A percentile compares a stretch with the other conserved stretches of the same genome.
These are phyloP conservation scores for Yamadazyma spencermartinsiae DNA, from an alignment of 1,139 yeast species.

Conservation along the genomic window DNA sequence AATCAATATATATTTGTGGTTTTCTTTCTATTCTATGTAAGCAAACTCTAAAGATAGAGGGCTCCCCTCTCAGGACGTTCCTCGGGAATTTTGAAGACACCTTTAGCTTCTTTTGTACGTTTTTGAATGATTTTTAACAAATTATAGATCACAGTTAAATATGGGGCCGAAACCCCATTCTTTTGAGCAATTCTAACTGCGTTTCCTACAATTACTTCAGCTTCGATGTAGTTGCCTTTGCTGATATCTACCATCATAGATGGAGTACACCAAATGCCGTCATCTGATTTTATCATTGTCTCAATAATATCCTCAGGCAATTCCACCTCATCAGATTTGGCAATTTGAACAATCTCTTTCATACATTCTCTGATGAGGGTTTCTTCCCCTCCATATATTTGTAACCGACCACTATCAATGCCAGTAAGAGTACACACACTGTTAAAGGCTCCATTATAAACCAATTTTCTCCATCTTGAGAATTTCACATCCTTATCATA, in stretches of 20 bases:
- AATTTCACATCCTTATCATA: slow-evolving; percentile 21
- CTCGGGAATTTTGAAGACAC: neutral
- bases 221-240: slow-evolving; percentile 30
- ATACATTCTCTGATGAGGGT: slow-evolving; percentile 29
- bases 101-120: slow-evolving; percentile 2
- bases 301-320: slow-evolving; percentile 21
- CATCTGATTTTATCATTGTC: slow-evolving; percentile 15
- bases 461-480: slow-evolving; percentile 33
- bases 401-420: slow-evolving; percentile 25
- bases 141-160: slow-evolving; percentile 30
- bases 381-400: slow-evolving; percentile 16
- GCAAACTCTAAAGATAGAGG: neutral
- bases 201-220: slow-evolving; percentile 32
- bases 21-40: neutral
- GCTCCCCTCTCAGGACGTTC: slow-evolving; percentile 2
- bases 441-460: slow-evolving; percentile 38
- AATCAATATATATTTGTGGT: neutral
- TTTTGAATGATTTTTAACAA: slow-evolving; percentile 40
- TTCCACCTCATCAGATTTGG: slow-evolving; percentile 17
- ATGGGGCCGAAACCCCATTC: slow-evolving; percentile 15
- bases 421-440: slow-evolving; percentile 33
- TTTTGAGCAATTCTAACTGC: slow-evolving; percentile 16
- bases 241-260: slow-evolving; percentile 39
- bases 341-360: slow-evolving; percentile 23
- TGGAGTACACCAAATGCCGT: slow-evolving; percentile 17